These are phyloP conservation scores for Penicillium sp. DNA, from an alignment of 2,329 filamentous ascomycete genomes.

Conservation along the genomic window DNA sequence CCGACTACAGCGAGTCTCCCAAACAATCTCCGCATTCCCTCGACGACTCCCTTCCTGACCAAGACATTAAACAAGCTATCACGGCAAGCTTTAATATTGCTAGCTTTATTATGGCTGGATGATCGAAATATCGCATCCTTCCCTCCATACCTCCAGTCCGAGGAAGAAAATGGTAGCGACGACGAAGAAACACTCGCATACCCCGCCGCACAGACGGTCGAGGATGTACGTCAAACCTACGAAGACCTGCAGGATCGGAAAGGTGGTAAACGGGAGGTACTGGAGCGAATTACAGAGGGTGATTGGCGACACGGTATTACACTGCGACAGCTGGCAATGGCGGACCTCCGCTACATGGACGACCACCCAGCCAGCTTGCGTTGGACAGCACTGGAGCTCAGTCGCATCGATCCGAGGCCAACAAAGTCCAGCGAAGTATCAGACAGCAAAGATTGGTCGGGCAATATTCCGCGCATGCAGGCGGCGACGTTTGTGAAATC, in stretches of 20 bases:
- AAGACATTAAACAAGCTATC: constrained; percentile 69
- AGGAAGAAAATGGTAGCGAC: constrained; percentile 51
- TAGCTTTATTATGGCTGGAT: constrained; percentile 75
- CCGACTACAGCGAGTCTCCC: constrained; percentile 70
- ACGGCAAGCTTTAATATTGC: constrained; percentile 66
- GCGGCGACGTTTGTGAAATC: constrained; percentile 75
- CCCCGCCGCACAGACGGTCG: constrained; percentile 62
- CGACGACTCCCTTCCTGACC: constrained; percentile 61
- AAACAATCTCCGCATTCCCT: constrained; percentile 66
- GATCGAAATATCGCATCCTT: constrained; percentile 60
- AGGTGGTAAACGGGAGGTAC: constrained; percentile 53
- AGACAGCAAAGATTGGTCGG: constrained; percentile 33
- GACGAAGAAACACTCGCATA: constrained; percentile 66
- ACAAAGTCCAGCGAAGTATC: constrained; percentile 21
- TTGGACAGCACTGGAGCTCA: constrained; percentile 55
- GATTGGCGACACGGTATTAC: constrained; percentile 57
- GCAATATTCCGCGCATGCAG: constrained; percentile 66
- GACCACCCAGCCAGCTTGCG: constrained; percentile 52
- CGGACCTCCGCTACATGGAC: constrained; percentile 54
- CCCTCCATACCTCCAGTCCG: constrained; percentile 56
- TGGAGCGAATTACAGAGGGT: constrained; percentile 56
- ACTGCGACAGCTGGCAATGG: constrained; percentile 55
- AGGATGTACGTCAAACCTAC: constrained; percentile 66
- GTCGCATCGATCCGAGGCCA: constrained; percentile 21
- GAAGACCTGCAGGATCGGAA: constrained; percentile 55